Evolutionary conservation across 2,329 filamentous ascomycete species (phyloP), one percentile per base, ranked within the genome.

Genomic region (Nigrospora oryzae): DNA sequence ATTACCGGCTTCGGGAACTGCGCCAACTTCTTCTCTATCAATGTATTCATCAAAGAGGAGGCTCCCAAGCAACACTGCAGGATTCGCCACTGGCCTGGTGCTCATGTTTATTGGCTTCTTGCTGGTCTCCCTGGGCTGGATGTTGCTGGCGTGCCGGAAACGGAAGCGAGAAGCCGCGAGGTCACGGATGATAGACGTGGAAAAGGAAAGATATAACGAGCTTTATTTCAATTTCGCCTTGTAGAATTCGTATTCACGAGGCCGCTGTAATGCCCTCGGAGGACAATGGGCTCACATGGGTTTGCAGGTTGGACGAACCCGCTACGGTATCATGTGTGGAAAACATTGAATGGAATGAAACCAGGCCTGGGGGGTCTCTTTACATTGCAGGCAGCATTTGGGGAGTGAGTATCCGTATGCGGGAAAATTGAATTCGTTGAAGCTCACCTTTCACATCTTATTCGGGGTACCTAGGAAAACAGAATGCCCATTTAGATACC

Each of bases 1-100:
- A 63, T 66, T 53, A 55, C 64, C 3, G 65, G 65, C 3, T 64
- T 70, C 16, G 68, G 66, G n/a, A 70, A 70, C 51, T 68, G 65
- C 45, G 68, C 64, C 40, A 68, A 66, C 40, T 65, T 71, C 42
- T 56, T 70, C 8, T 61, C 61, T 5, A 57, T 59, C 23, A 68
- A 68, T 46, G 57, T 70, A 6, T 71, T 70, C 48, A 63, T 70
- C 49, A 58, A 55, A 11, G 46, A 44, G 4, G 56, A 70, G 50
- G 53, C 59, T 3, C 67, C 66, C 4, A 54, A 49, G 6, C 70
- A 68, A 68, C 45, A 56, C 55, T 2, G 62, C 61, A 0, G 67
- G 66, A 1, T 65, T 64, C 50, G 56, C 59, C 2, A 61, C 59
- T 3, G 64, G 65, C 11, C 49, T 69, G 12, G 61, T 51, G 0